Conservation (phyloP, 129 eudicot species). For the Flaveria bidentis region DNA sequence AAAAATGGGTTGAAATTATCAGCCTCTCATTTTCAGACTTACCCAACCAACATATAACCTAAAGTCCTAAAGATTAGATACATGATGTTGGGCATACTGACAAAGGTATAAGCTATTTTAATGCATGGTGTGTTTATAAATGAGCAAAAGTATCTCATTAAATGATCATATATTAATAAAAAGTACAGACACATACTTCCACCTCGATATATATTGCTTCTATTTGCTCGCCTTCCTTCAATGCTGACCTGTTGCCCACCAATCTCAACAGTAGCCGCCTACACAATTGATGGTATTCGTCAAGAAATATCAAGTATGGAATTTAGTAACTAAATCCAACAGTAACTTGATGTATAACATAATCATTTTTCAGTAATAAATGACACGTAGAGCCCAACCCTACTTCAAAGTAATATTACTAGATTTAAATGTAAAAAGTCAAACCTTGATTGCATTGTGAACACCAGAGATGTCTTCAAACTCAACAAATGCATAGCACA, state of each 20-base stretch:
- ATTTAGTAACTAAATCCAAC: neutral
- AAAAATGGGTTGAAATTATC: too few species aligned
- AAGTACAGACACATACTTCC: constrained; percentile 66
- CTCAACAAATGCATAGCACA: constrained; percentile 96
- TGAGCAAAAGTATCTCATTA: neutral
- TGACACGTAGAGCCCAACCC: too few species aligned
- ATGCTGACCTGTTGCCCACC: constrained; percentile 69
- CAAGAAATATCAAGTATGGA: neutral
- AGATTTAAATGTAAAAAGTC: neutral
- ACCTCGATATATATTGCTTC: constrained; percentile 63
- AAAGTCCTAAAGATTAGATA: neutral
- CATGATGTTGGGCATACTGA: neutral
- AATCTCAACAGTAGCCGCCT: constrained; percentile 80
- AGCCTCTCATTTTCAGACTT: neutral
- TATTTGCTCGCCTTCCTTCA: constrained; percentile 86
- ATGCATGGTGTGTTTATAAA: neutral
- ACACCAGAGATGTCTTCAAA: constrained; percentile 78
- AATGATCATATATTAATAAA: neutral
- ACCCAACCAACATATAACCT: neutral
- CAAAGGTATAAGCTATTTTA: neutral
- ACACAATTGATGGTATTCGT: constrained; percentile 17
- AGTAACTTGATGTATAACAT: neutral
- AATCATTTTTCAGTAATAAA: neutral
- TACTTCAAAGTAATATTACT: neutral
- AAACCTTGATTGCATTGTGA: constrained; percentile 90